Conservation (phyloP, 768 basidiomycete species). For the Mycena crocata region DNA sequence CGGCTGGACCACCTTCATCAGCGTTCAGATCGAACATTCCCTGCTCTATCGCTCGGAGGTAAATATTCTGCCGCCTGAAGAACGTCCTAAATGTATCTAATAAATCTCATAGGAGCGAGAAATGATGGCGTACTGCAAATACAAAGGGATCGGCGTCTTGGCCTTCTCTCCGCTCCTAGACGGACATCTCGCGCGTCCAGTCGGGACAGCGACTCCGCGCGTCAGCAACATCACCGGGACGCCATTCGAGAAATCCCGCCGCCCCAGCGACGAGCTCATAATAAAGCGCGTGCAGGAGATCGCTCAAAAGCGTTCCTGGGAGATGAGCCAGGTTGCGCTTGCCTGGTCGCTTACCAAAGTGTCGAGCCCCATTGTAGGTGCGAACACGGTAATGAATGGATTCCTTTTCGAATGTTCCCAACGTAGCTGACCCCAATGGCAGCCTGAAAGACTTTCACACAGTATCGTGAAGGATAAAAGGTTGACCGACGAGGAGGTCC, state of each 20-base stretch:
- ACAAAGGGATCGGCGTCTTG: slow-evolving; percentile 63
- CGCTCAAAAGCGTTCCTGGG: slow-evolving; percentile 51
- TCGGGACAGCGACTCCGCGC: slow-evolving; percentile 38
- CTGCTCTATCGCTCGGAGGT: slow-evolving; percentile 65
- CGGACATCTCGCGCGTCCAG: slow-evolving; percentile 54
- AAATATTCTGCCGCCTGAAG: neutral
- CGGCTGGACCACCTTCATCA: slow-evolving; percentile 64
- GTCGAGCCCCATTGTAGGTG: slow-evolving; percentile 1
- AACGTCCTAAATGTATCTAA: neutral
- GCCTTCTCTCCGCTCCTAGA: slow-evolving; percentile 59
- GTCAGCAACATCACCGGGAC: slow-evolving; percentile 31
- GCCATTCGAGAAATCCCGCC: slow-evolving; percentile 26
- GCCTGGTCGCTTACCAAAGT: slow-evolving; percentile 36
- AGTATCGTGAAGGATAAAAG: neutral
- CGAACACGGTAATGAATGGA: neutral
- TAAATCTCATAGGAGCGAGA: slow-evolving; percentile 51
- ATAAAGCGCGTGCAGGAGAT: slow-evolving; percentile 53
- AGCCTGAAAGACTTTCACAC: neutral
- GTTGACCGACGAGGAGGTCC: neutral
- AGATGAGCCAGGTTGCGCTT: slow-evolving; percentile 59
- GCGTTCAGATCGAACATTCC: slow-evolving; percentile 66
- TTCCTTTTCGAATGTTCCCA: too few species aligned
- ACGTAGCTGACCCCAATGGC: too few species aligned
- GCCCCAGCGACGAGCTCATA: slow-evolving; percentile 44
- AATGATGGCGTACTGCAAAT: slow-evolving; percentile 57